These are phyloP conservation scores for Coemansia sp. DNA, from an alignment of 192 early-diverging fungal genomes.

Conservation along the genomic window DNA sequence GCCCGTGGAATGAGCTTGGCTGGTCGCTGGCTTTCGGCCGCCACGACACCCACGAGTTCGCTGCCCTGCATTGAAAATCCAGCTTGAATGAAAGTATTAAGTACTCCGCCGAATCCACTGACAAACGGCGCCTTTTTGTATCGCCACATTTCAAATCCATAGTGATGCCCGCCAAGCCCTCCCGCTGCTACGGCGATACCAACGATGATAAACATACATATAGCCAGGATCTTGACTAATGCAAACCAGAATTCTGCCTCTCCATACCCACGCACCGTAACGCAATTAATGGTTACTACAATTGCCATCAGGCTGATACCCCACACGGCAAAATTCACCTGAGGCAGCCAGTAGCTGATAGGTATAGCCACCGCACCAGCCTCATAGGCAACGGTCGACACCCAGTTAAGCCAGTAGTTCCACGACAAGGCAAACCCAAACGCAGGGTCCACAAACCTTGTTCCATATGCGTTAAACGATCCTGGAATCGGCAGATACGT, in stretches of 20 bases:
- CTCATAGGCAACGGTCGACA: conserved; percentile 67
- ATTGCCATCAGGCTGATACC: conserved; percentile 52
- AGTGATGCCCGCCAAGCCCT: conserved; percentile 54
- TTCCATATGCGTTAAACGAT: conserved; percentile 69
- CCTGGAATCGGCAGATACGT: conserved; percentile 74
- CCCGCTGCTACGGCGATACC: conserved; percentile 63
- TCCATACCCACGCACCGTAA: conserved; percentile 72
- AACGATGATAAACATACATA: conserved; percentile 74
- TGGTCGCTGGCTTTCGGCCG: conserved; percentile 80
- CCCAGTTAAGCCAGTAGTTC: conserved; percentile 65
- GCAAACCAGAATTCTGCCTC: conserved; percentile 80
- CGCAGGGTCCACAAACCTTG: conserved; percentile 73
- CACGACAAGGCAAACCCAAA: conserved; percentile 65
- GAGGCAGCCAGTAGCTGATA: conserved; percentile 61
- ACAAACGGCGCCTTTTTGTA: conserved; percentile 60
- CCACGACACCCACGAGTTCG: conserved; percentile 80
- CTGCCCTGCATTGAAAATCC: conserved; percentile 78
- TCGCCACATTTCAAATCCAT: conserved; percentile 64
- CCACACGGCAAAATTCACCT: conserved; percentile 30
- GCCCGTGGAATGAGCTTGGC: conserved; percentile 62
- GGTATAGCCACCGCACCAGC: conserved; percentile 72
- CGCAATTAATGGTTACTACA: conserved; percentile 64
- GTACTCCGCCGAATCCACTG: conserved; percentile 55
- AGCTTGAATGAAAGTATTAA: conserved; percentile 65
- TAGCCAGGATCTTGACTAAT: conserved; percentile 75